phyloP scores from a whole-genome alignment of 306 rosid species.

The Medicago arabica region DNA sequence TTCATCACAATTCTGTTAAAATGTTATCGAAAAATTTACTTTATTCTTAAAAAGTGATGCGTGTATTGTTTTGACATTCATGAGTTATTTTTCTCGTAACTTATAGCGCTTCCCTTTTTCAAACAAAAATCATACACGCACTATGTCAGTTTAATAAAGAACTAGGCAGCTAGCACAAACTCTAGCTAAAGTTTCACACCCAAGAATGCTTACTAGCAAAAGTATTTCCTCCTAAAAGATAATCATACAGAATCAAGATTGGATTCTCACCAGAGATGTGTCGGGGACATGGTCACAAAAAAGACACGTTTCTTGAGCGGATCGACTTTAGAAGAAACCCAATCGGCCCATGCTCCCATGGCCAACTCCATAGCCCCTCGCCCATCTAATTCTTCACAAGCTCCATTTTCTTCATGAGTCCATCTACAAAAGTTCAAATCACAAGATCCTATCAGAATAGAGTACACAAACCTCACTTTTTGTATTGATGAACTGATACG shows the following conservation, averaged over 20 bases:
- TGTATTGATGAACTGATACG: slow-evolving; percentile 45
- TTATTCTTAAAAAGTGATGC: neutral
- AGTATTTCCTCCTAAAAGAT: slow-evolving; percentile 2
- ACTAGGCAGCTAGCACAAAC: neutral
- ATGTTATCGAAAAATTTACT: neutral
- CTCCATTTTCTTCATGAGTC: slow-evolving; percentile 65
- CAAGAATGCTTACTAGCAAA: slow-evolving; percentile 24
- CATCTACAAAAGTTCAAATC: slow-evolving; percentile 61
- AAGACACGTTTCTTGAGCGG: slow-evolving; percentile 71
- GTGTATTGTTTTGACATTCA: neutral
- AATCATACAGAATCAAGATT: slow-evolving; percentile 12
- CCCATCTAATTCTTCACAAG: slow-evolving; percentile 83
- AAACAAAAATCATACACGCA: neutral
- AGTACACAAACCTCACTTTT: slow-evolving; percentile 9
- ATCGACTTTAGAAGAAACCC: slow-evolving; percentile 78
- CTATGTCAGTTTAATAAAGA: neutral
- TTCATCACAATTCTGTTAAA: neutral
- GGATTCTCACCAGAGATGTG: slow-evolving; percentile 84
- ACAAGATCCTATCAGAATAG: slow-evolving; percentile 28
- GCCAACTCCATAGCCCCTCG: slow-evolving; percentile 87
- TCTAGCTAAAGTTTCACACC: slow-evolving; percentile 28
- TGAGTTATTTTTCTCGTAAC: neutral
- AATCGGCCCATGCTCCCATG: slow-evolving; percentile 96
- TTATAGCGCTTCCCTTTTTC: neutral
- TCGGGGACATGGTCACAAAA: slow-evolving; percentile 94